Base-by-base conservation (phyloP, 2,329 filamentous ascomycete species). In the Cercospora zeina region DNA sequence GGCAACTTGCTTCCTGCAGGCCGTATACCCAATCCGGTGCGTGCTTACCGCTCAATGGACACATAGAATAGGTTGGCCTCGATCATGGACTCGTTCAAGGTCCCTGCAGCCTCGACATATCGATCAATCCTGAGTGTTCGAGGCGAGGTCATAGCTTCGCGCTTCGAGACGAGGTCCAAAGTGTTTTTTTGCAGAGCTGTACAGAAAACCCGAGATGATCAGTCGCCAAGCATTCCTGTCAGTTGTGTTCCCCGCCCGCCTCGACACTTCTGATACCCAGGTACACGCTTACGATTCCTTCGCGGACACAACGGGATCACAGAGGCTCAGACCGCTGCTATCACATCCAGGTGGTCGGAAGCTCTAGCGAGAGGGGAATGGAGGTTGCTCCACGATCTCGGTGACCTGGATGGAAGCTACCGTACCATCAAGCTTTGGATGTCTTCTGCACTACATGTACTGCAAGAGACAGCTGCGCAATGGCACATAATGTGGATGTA, bases 391-490 rank as follows among this genome's bases (percentile, higher is more conserved):
- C 19, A 19, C 10, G 34, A 30, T 27, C 54, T 56, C 54, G 54
- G 54, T 42, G 37, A 56, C 21, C 19, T 33, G 36, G 36, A 56
- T 33, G 37, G 3, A 27, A 56, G 54, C 54, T 56, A 54, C 34
- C n/a, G 21, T 42, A 42, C 21, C 14, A 31, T 42, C 37, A 27
- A 45, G 47, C 47, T 51, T 33, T 45, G n/a, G 4, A 31, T 42
- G 33, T 56, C n/a, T 31, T 31, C 16, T 27, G n/a, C 37, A 21
- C 10, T 19, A 2, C 47, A n/a, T 27, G n/a, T 24, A 21, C 10
- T 19, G 6, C 47, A n/a, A 19, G 39, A 13, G 10, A 42, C 33
- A 42, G 34, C 34, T 56, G 24, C 54, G 54, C 54, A 56, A 45
- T 56, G 47, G 47, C 47, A 31, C 47, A 51, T 30, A 21, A 14